Percentiles rank a stretch among this genome's conserved stretches.
These are phyloP conservation scores for Eremomyces bilateralis DNA, from an alignment of 495 filamentous ascomycete species.

Conservation along the genomic window DNA sequence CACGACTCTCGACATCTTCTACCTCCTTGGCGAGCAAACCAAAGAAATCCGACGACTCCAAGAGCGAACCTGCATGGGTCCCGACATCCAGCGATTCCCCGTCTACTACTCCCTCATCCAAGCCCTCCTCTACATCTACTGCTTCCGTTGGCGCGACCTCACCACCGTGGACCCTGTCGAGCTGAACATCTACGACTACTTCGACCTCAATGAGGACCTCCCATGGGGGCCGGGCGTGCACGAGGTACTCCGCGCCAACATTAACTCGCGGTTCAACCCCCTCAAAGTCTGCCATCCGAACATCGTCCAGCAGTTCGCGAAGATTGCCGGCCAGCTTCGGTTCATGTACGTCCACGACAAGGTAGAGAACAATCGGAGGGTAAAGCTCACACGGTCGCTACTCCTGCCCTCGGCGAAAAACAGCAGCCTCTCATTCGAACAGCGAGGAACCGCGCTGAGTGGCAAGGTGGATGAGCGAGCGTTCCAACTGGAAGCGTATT, in stretches of 20 bases:
- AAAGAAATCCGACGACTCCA: conserved; percentile 39
- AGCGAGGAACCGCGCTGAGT: conserved; percentile 25
- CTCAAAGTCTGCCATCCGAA: conserved; percentile 86
- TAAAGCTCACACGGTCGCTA: conserved; percentile 36
- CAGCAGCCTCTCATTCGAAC: conserved; percentile 30
- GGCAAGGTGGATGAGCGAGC: conserved; percentile 23
- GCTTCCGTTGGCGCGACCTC: conserved; percentile 90
- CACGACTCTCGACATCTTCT: conserved; percentile 55
- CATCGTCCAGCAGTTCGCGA: conserved; percentile 81
- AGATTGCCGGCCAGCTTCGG: conserved; percentile 57
- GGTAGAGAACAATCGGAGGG: conserved; percentile 76
- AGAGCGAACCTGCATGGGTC: conserved; percentile 49
- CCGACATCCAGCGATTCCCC: conserved; percentile 61
- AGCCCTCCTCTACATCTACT: conserved; percentile 85
- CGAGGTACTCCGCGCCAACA: conserved; percentile 45
- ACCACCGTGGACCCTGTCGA: conserved; percentile 32
- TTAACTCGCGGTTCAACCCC: conserved; percentile 77
- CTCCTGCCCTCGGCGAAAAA: conserved; percentile 25
- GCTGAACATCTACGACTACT: conserved; percentile 25
- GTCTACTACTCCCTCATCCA: conserved; percentile 81
- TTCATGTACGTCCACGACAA: conserved; percentile 74
- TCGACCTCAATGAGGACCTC: conserved; percentile 34
- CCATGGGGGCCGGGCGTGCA: conserved; percentile 53
- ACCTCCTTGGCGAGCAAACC: conserved; percentile 50
- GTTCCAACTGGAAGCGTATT: conserved; percentile 71